Base-by-base conservation (phyloP, 441 rosid species). In the Aleurites moluccanus region DNA sequence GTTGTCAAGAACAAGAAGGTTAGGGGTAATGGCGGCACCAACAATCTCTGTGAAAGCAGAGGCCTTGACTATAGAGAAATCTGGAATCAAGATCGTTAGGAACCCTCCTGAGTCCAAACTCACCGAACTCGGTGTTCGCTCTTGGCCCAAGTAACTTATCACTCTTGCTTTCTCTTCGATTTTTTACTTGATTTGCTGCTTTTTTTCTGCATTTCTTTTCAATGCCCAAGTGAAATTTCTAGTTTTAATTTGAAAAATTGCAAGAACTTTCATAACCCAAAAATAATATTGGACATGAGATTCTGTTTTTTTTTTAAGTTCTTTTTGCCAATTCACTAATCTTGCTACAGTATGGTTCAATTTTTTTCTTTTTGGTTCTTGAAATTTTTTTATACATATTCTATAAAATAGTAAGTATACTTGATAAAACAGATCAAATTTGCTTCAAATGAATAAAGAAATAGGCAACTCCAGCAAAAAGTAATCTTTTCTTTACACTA, bases 31-130 rank as follows among this genome's bases (percentile, higher is more conserved):
- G 74, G 77, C 75, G 33, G 49, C 78, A 4, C 60, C 75, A 21
- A 3, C 71, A 21, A 66, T 27, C 14, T 6, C 72, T 8, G 76
- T 80, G n/a, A 81, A 86, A 76, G 83, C 88, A 13, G 87, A 89
- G 74, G 78, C 87, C 27, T 63, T 82, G 71, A 81, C 88, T 62
- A 85, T 86, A 20, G 94, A 90, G 87, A 90, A 89, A 81, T 80
- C 86, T 45, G 94, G 97, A 11, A 77, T 94, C 78, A 82, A 79
- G 73, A 76, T 92, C 42, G 88, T 87, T 63, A 86, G 85, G 71
- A 89, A 86, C 75, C 98, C 92, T 76, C 85, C 92, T 14, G 96
- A 94, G 77, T 80, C 93, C 75, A 88, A 85, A 78, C 96, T 94
- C 81, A 72, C 90, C 63, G 81, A 88, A 53, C 90, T 89, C 73